Conservation (phyloP, 1,139 yeast genomes). For the Kodamaea sp. region DNA sequence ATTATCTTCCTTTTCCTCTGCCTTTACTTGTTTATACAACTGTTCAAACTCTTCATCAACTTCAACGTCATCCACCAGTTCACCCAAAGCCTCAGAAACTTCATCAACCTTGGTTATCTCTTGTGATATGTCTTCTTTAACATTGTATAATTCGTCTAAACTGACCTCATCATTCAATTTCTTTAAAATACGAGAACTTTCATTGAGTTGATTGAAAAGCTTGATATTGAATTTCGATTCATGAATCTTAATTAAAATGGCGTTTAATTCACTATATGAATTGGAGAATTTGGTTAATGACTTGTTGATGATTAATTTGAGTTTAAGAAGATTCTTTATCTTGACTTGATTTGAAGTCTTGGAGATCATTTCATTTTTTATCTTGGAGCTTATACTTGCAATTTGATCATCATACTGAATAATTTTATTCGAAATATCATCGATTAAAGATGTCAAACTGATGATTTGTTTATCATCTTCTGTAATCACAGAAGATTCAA, state of each 20-base stretch:
- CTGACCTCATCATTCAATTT: constrained; percentile 30
- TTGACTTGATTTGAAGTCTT: constrained; percentile 4
- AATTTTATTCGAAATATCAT: constrained; percentile 19
- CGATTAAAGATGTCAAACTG: constrained; percentile 21
- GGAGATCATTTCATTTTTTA: constrained; percentile 10
- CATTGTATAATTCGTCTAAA: constrained; percentile 28
- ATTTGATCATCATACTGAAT: constrained; percentile 22
- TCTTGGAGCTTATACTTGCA: constrained; percentile 17
- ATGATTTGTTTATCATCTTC: constrained; percentile 32
- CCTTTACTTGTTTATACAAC: neutral
- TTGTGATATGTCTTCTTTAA: constrained; percentile 41
- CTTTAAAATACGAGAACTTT: constrained; percentile 33
- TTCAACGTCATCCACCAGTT: constrained; percentile 23
- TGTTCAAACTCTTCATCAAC: constrained; percentile 31
- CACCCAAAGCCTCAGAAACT: constrained; percentile 31
- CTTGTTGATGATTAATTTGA: constrained; percentile 7
- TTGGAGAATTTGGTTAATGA: constrained; percentile 29
- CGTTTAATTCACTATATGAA: constrained; percentile 35
- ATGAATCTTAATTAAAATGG: constrained; percentile 42
- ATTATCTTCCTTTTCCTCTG: neutral
- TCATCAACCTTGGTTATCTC: constrained; percentile 27
- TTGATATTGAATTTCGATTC: constrained; percentile 44
- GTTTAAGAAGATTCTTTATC: constrained; percentile 8
- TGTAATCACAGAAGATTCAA: constrained; percentile 17
- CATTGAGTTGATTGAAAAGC: constrained; percentile 33